phyloP scores from a whole-genome alignment of 306 rosid genomes.

The Trichosanthes truncata region DNA sequence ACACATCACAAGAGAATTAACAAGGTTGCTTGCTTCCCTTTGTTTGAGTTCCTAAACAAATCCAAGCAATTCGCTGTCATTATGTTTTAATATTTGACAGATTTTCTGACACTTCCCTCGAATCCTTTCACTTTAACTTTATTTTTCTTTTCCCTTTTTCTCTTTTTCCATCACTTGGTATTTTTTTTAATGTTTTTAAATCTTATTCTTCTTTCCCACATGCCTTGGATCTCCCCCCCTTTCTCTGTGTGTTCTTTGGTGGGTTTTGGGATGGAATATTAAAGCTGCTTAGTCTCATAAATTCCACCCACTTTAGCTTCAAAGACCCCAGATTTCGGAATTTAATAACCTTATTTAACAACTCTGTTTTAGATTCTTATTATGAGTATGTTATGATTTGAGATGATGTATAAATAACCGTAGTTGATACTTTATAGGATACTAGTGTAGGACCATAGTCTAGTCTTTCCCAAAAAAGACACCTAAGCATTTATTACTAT shows the following conservation, averaged over 20 bases:
- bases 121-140: constrained; percentile 12
- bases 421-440: background rate
- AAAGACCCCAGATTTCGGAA: background rate
- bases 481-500: background rate
- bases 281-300: background rate
- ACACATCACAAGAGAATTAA: background rate
- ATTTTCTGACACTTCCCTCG: constrained; percentile 30
- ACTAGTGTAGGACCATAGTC: background rate
- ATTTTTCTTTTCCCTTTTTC: background rate
- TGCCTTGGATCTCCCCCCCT: background rate
- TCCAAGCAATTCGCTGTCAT: constrained; percentile 34
- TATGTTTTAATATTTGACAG: constrained; percentile 17
- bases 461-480: background rate
- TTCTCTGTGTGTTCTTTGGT: background rate
- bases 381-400: background rate
- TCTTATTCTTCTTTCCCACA: too few species aligned
- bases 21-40: constrained; percentile 6
- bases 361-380: background rate
- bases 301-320: background rate
- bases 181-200: too few species aligned
- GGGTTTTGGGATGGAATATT: background rate
- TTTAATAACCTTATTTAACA: background rate
- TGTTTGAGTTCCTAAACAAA: constrained; percentile 14
- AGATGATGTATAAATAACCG: background rate
- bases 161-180: too few species aligned